phyloP scores from a whole-genome alignment of 129 eudicot species.

The Logfia minima region DNA sequence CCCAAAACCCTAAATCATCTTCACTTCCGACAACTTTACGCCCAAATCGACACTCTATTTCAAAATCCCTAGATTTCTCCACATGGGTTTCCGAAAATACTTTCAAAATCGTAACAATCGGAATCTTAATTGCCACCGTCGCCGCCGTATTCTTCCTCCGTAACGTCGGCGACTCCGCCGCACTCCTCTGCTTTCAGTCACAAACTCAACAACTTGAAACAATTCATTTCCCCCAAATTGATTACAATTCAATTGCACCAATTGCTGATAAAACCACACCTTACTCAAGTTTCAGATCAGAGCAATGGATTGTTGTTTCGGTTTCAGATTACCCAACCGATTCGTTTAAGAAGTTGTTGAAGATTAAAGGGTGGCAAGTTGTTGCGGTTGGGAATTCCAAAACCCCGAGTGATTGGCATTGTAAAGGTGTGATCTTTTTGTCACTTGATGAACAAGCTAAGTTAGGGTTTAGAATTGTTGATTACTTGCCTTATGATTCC shows the following conservation, averaged over 20 bases:
- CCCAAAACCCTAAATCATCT: conserved; percentile 39
- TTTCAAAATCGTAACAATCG: conserved; percentile 55
- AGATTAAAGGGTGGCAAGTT: conserved; percentile 87
- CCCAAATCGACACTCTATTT: conserved; percentile 32
- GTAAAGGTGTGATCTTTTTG: conserved; percentile 75
- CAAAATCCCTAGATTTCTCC: conserved; percentile 74
- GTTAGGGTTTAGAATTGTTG: conserved; percentile 71
- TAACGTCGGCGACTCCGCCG: conserved; percentile 66
- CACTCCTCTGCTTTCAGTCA: conserved; percentile 67
- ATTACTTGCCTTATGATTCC: conserved; percentile 84
- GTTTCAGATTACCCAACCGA: conserved; percentile 71
- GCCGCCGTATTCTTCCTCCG: conserved; percentile 78
- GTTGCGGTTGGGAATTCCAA: conserved; percentile 79
- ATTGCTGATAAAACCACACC: conserved; percentile 52
- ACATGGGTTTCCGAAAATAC: conserved; percentile 80
- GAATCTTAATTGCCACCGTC: conserved; percentile 50
- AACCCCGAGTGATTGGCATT: conserved; percentile 79
- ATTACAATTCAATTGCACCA: conserved; percentile 51
- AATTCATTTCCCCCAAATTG: conserved; percentile 53
- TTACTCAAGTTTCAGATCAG: conserved; percentile 61
- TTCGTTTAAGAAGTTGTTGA: conserved; percentile 48
- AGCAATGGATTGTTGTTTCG: conserved; percentile 80
- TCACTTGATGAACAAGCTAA: conserved; percentile 80
- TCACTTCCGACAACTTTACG: conserved; percentile 38
- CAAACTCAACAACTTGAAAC: conserved; percentile 53